Evolutionary conservation across 2,329 filamentous ascomycete genomes (phyloP), one percentile per base, ranked within the genome.

Genomic region (Hypoxylon sp.): DNA sequence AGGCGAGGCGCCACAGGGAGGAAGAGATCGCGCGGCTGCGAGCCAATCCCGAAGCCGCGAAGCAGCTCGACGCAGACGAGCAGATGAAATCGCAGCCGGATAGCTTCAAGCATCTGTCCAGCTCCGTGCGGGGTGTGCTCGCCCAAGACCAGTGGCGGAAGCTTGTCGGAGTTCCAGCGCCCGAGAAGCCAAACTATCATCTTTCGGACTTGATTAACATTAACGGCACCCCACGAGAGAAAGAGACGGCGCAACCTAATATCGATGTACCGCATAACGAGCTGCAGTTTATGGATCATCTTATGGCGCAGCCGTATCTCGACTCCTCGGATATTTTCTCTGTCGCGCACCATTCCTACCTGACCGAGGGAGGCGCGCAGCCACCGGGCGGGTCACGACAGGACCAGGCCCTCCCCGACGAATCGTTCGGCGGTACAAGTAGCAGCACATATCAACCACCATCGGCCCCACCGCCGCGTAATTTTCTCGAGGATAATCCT

Each of bases 141-240:
- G 82, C 83, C n/a, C 76, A 81, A 17, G 79, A 84, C 10, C 79
- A 79, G 30, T 88, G 86, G 86, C 79, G 83, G 39, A 76, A 78
- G 43, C 73, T 88, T 6, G 78, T 87, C 5, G 75, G 77, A 15
- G 73, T 67, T 0, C 68, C 72, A 30, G 69, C 57, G 10, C 59
- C 73, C 15, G 61, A 70, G 32, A 64, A 68, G 15, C 61, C 59
- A 68, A 71, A 47, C 1, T 56, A 28, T 62, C 70, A 56, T 68
- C 72, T 26, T 55, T 72, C 19, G 43, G 72, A 13, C 60, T 70
- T 49, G 53, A 24, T 56, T 49, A 11, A 32, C 49, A 24, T 56
- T 49, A 11, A 32, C 49, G 24, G 41, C 5, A 13, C 48, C 15
- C 59, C 20, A 53, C n/a, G 20, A 30, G 24, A 43, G 28, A 55